Conservation (phyloP, 257 asterid species). For the Solanum sparsipilum region DNA sequence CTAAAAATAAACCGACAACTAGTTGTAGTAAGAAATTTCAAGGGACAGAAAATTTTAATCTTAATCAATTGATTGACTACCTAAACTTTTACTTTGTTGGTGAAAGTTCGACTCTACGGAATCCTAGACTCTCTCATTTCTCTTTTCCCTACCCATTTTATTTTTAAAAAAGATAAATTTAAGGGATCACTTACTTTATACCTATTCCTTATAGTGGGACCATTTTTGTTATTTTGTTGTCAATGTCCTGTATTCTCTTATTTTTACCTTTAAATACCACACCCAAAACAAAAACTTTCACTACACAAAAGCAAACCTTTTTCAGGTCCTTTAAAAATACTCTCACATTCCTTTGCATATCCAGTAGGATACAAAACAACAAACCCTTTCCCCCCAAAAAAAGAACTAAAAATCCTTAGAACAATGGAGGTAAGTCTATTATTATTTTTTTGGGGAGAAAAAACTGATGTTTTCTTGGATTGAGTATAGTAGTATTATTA, state of each 20-base stretch:
- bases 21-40: neutral
- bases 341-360: neutral
- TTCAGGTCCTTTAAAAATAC: neutral
- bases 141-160: neutral
- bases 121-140: neutral
- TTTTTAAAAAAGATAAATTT: neutral
- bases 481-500: neutral
- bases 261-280: neutral
- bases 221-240: neutral
- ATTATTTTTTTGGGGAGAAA: neutral
- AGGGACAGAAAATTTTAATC: neutral
- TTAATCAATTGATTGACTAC: rapidly evolving
- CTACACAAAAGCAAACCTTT: neutral
- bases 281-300: neutral
- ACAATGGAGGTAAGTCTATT: neutral
- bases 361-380: neutral
- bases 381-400: neutral
- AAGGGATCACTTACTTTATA: neutral
- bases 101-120: too few relatives aligned
- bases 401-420: neutral
- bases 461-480: neutral
- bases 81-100: rapidly evolving
- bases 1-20: neutral
- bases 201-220: neutral
- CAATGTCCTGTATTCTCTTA: neutral